Base-by-base conservation (phyloP, 805 yeast species). In the Ogataea trehalophila region DNA sequence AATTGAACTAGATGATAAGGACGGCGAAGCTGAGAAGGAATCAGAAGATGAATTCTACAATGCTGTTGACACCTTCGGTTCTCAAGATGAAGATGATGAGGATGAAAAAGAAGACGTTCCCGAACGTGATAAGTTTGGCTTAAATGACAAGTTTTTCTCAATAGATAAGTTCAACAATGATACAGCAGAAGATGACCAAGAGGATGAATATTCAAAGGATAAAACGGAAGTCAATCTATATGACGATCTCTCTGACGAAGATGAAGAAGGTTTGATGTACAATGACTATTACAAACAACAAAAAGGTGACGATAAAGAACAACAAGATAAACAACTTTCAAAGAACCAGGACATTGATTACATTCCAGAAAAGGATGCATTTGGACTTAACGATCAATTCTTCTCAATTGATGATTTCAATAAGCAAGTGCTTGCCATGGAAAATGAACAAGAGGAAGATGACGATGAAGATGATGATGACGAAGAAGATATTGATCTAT, bases 351-450 rank as follows among this genome's bases (percentile, higher is more conserved):
- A 49, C 20, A 48, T 51, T 33, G 67, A 59, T 42, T 51, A 47
- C 45, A 54, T 49, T 48, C 66, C 65, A 49, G 57, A 58, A 18
- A 72, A 73, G 37, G 87, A 82, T 57, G 74, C 68, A 2, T 77
- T 75, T 57, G 92, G 90, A 1, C 72, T 91, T 31, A 87, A 91
- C 61, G 95, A 88, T 58, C 87, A 81, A 6, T 84, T 90, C 56
- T 92, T 92, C 61, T 81, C 87, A 50, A 79, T 92, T 38, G 95
- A 89, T 54, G 87, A 85, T 45, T 92, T 87, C 71, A 87, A 88
- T 64, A 80, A 77, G 58, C 91, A 87, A 60, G 80, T 85, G 9
- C 60, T 86, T 38, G 85, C 77, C 4, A 74, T 80, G 56, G 92
- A 85, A 51, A 63, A 72, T 14, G 80, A 74, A 6, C 58, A 54